Evolutionary conservation across 306 rosid genomes (phyloP).

Genomic region (Cicer chorassanicum): DNA sequence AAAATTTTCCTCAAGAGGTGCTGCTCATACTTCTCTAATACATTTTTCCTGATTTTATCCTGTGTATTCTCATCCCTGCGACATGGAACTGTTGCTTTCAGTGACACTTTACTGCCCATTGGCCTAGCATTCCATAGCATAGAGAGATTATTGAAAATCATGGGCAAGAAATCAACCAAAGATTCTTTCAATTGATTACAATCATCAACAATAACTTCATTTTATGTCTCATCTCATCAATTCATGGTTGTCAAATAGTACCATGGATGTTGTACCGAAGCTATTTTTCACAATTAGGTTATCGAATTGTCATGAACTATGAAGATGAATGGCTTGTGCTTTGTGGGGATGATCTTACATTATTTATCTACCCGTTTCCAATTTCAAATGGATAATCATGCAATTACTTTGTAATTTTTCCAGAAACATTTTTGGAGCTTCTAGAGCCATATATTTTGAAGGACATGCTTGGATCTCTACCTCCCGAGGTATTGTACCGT

Average conservation of each 20-base stretch:
- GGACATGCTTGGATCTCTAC: slow-evolving; percentile 98
- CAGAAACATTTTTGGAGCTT: slow-evolving; percentile 97
- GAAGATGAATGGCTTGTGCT: slow-evolving; percentile 36
- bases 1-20: not conserved
- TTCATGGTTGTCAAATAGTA: slow-evolving; percentile 34
- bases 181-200: slow-evolving; percentile 27
- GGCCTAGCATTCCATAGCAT: slow-evolving; percentile 12
- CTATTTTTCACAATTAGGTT: slow-evolving; percentile 26
- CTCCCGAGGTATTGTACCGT: slow-evolving; percentile 83
- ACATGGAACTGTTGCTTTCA: slow-evolving; percentile 17
- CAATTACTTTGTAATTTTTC: slow-evolving; percentile 15
- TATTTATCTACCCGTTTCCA: slow-evolving; percentile 14
- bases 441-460: slow-evolving; percentile 94
- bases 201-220: slow-evolving; percentile 5
- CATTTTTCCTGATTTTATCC: slow-evolving; percentile 2
- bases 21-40: not conserved
- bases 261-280: slow-evolving; percentile 34
- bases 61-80: not conserved
- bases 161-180: slow-evolving; percentile 27
- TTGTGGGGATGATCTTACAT: slow-evolving; percentile 27
- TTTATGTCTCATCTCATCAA: not conserved
- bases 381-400: slow-evolving; percentile 33
- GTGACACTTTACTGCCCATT: slow-evolving; percentile 12
- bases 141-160: slow-evolving; percentile 1
- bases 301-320: slow-evolving; percentile 25